Evolutionary conservation across 1,284 basidiomycete species (phyloP).

Genomic region (Pseudomicrostroma phylloplanum): DNA sequence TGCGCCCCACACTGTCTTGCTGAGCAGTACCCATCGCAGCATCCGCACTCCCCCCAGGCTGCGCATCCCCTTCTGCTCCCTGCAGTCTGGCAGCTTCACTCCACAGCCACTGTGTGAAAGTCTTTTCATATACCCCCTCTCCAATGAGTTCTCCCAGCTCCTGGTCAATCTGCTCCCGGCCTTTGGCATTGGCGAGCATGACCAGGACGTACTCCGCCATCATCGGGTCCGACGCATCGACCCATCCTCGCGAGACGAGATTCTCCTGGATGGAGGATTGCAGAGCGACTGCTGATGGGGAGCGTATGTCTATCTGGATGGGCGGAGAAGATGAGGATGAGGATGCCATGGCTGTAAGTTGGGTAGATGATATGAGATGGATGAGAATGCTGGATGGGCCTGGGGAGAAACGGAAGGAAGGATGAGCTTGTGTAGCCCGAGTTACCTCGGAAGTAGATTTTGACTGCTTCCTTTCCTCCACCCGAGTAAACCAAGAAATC

Average conservation of each 20-base stretch:
- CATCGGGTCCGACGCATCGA: constrained; percentile 31
- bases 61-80: no score
- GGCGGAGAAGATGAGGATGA: background rate
- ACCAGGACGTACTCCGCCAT: constrained; percentile 50
- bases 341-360: background rate
- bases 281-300: constrained; percentile 10
- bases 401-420: background rate
- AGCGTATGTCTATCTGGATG: background rate
- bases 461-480: no score
- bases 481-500: no score
- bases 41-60: no score
- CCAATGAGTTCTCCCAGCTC: constrained; percentile 18
- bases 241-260: constrained; percentile 31
- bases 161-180: constrained; percentile 18
- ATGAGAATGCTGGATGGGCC: background rate
- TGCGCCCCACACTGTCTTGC: no score
- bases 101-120: constrained; percentile 38
- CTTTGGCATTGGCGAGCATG: constrained; percentile 36
- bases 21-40: no score
- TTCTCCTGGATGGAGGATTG: constrained; percentile 32
- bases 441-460: background rate
- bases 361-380: background rate
- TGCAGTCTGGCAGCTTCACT: constrained; percentile 14
- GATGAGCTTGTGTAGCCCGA: background rate
- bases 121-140: constrained; percentile 6